Base-by-base conservation (phyloP, 164 flowering plant species). In the Annona squamosa region DNA sequence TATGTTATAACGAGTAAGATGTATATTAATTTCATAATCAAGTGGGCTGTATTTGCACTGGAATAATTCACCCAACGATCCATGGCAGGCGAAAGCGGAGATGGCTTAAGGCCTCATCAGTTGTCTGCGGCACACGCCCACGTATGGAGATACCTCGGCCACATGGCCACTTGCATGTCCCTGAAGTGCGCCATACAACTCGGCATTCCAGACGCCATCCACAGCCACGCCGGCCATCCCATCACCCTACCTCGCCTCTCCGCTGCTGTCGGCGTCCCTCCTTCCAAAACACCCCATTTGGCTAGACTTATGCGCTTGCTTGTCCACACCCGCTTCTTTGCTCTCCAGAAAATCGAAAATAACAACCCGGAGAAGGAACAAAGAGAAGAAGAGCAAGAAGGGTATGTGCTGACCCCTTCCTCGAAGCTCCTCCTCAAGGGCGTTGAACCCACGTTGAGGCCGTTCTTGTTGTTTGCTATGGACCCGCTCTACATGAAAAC, bases 401-500 rank as follows among this genome's bases (percentile, higher is more conserved):
- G 56, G 10, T 65, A 47, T n/a, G 37, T 48, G 62, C 57, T 65
- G 4, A 70, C 77, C 2, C 72, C 77, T 18, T 13, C 66, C 1
- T 69, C 77, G 10, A 65, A n/a, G 48, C 72, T 70, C 73, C 45
- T 75, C 26, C 18, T 69, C 9, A 41, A 44, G 46, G 48, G 48
- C 3, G 18, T 19, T 2, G 46, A 26, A 10, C 18, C 4, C 19
- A 62, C 57, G 42, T 13, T 69, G 2, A 19, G 66, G 0, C 82
- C 83, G 0, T 73, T 77, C 44, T 12, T 80, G 5, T 65, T 75
- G 1, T 19, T 17, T 48, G 17, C 68, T 72, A 77, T 86, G 16
- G 77, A 86, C 47, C 82, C 87, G 4, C 16, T 59, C 4, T 79
- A 63, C 3, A 73, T 71, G 16, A 65, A 46, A 1, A 78, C 82